Conservation (phyloP, 768 basidiomycete genomes). For the Boletus coccyginus region DNA sequence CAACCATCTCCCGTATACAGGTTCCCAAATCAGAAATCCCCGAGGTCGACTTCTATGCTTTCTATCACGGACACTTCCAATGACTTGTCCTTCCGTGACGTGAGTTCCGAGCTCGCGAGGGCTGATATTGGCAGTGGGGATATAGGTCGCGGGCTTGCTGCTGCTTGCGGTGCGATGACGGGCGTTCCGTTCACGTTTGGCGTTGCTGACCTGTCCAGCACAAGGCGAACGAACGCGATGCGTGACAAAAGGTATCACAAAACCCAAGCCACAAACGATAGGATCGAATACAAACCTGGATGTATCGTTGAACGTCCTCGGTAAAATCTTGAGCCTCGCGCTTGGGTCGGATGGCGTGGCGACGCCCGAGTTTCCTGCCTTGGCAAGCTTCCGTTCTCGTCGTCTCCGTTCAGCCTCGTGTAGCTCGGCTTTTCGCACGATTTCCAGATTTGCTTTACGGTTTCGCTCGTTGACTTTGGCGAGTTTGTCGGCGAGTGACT, state of each 20-base stretch:
- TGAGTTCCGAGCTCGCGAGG: constrained; percentile 22
- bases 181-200: constrained; percentile 52
- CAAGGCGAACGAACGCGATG: constrained; percentile 5
- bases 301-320: constrained; percentile 51
- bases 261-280: constrained; percentile 9
- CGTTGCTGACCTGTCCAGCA: constrained; percentile 34
- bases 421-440: constrained; percentile 73
- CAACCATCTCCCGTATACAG: not conserved
- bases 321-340: constrained; percentile 64
- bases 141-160: constrained; percentile 30
- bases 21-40: constrained; percentile 56
- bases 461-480: constrained; percentile 89
- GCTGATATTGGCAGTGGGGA: constrained; percentile 35
- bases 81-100: constrained; percentile 37
- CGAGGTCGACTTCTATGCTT: constrained; percentile 71
- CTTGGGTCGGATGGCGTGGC: constrained; percentile 55
- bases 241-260: constrained; percentile 21
- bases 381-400: constrained; percentile 59
- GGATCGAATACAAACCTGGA: constrained; percentile 53
- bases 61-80: constrained; percentile 61
- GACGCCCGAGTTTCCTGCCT: constrained; percentile 35
- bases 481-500: constrained; percentile 47
- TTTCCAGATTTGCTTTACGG: constrained; percentile 78
- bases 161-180: constrained; percentile 29
- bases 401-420: constrained; percentile 67